Evolutionary conservation across 1,284 basidiomycete species (phyloP).

Genomic region (Apiotrichum domesticum): DNA sequence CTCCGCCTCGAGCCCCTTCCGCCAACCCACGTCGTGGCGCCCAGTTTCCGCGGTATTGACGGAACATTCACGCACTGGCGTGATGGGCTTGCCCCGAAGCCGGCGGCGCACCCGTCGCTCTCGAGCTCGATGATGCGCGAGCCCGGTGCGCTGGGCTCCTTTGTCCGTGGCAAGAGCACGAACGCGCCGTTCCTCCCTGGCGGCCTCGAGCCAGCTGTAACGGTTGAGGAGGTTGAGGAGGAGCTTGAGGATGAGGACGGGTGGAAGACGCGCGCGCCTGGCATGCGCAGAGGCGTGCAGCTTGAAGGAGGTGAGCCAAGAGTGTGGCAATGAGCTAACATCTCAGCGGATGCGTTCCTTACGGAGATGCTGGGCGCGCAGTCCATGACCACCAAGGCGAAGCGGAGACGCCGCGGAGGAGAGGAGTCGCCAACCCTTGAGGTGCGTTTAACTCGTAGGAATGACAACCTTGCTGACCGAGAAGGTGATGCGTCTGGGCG

Average conservation of each 20-base stretch:
- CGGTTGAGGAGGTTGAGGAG: constrained; percentile 28
- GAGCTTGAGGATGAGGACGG: constrained; percentile 40
- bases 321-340: constrained; percentile 2
- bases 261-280: constrained; percentile 43
- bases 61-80: constrained; percentile 73
- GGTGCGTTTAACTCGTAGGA: not conserved
- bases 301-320: constrained; percentile 37
- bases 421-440: constrained; percentile 32
- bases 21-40: constrained; percentile 68
- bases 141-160: constrained; percentile 67
- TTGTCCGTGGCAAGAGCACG: constrained; percentile 87
- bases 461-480: not conserved
- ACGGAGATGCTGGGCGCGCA: constrained; percentile 39
- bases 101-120: constrained; percentile 56
- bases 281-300: constrained; percentile 35
- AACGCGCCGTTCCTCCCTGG: constrained; percentile 90
- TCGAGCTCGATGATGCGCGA: constrained; percentile 79
- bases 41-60: constrained; percentile 69
- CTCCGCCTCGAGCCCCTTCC: constrained; percentile 62
- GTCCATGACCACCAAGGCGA: constrained; percentile 35
- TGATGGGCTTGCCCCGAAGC: constrained; percentile 53
- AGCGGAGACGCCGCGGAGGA: constrained; percentile 31
- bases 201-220: constrained; percentile 54
- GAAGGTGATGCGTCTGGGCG: constrained; percentile 28
- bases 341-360: constrained; percentile 41